These are phyloP conservation scores for Grosmannia penicillata DNA, from an alignment of 2,329 filamentous ascomycete species.

Conservation along the genomic window DNA sequence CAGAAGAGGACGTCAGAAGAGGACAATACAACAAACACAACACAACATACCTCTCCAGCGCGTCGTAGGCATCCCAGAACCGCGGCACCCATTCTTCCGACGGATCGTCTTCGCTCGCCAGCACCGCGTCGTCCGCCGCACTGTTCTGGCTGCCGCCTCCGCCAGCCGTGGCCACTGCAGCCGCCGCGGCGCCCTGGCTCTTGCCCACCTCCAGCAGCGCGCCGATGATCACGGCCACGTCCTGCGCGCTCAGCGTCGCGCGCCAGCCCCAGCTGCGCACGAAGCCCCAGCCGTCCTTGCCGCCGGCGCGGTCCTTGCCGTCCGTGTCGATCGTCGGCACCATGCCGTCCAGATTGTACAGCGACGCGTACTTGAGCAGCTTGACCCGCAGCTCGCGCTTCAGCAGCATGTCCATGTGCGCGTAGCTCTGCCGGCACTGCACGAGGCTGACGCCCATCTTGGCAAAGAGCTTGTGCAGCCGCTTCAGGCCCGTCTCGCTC, in stretches of 20 bases:
- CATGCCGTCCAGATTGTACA: conserved; percentile 88
- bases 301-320: conserved; percentile 51
- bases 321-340: conserved; percentile 67
- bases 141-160: conserved; percentile 26
- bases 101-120: conserved; percentile 22
- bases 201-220: conserved; percentile 86
- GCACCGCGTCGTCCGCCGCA: conserved; percentile 25
- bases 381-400: conserved; percentile 71
- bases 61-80: conserved; percentile 61
- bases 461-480: conserved; percentile 83
- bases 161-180: conserved; percentile 14
- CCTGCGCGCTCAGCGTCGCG: conserved; percentile 81
- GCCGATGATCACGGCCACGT: conserved; percentile 84
- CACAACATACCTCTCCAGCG: conserved; percentile 45
- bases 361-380: conserved; percentile 76
- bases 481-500: conserved; percentile 77
- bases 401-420: conserved; percentile 96
- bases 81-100: conserved; percentile 49
- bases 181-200: conserved; percentile 23
- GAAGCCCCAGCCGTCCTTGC: conserved; percentile 91
- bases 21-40: not conserved
- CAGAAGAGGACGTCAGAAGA: conserved; percentile 4
- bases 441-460: conserved; percentile 95
- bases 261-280: conserved; percentile 97
- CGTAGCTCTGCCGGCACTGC: conserved; percentile 90